A percentile compares a stretch with the other conserved stretches of the same genome.
These are phyloP conservation scores for Xylaria sp. DNA, from an alignment of 2,329 filamentous ascomycete species.

Conservation along the genomic window DNA sequence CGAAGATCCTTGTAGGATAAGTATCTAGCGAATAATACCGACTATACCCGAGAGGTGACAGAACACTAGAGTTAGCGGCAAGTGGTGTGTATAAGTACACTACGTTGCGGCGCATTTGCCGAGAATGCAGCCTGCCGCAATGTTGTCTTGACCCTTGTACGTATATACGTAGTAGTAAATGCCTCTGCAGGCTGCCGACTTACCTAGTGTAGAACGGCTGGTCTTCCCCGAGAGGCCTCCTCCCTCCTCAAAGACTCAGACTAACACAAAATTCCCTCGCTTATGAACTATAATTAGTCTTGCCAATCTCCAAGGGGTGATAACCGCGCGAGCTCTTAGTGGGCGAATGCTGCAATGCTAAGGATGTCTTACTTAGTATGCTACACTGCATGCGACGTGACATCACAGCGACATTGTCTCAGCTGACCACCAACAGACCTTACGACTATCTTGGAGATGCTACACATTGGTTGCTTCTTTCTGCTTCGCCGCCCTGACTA, in stretches of 20 bases:
- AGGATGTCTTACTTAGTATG: background rate
- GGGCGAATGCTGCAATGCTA: constrained; percentile 3
- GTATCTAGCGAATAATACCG: background rate
- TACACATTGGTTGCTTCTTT: background rate
- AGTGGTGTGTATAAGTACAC: too few relatives aligned
- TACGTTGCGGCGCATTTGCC: background rate
- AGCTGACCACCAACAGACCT: constrained; percentile 1
- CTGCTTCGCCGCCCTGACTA: background rate
- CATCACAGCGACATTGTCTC: constrained; percentile 12
- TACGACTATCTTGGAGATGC: background rate
- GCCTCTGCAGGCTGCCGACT: too few relatives aligned
- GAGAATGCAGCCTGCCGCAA: background rate
- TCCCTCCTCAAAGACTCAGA: background rate
- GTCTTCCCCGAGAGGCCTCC: constrained; percentile 3
- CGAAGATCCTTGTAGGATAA: background rate
- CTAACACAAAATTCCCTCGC: background rate
- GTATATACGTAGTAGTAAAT: background rate
- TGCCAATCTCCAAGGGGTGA: background rate
- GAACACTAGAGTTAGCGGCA: too few relatives aligned
- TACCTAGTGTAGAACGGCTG: constrained; percentile 11
- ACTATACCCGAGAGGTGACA: too few relatives aligned
- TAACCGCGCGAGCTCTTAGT: constrained; percentile 20
- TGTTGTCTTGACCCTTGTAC: too few relatives aligned
- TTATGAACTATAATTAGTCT: background rate
- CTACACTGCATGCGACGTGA: constrained; percentile 15